Evolutionary conservation across 2,329 filamentous ascomycete genomes (phyloP), one percentile per base, ranked within the genome.

Genomic region (Scorias spongiosa): DNA sequence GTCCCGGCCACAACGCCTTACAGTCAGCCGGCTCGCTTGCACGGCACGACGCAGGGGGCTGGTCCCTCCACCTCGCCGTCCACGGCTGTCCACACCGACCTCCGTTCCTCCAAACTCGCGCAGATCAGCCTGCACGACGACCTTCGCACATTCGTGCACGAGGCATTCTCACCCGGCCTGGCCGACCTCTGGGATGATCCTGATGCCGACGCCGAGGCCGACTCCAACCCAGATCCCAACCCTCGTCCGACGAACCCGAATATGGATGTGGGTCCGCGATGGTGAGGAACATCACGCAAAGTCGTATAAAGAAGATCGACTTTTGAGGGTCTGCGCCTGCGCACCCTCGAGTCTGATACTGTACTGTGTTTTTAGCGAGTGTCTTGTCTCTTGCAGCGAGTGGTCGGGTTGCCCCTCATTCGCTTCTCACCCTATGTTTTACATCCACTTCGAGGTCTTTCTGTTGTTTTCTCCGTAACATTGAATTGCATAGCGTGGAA

Each of bases 131-230:
- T 43, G 11, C 40, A 47, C n/a, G 46, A 47, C 12, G 42, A 45
- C 28, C 36, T 47, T 2, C 30, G 46, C 4, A 41, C 38, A 17
- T 45, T 45, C 34, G 46, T 47, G 9, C 46, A 47, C 28, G 46
- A 47, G 36, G 43, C 46, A 12, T 47, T 47, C 30, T 45, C 43
- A 12, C 46, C 46, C 11, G 11, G 12, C 15, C 32, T 36, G 12
- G 32, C 12, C 9, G 32, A 36, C 12, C 11, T 36, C 32, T 36
- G 32, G 32, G 32, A 36, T 36, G 46, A 48, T 29, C 43, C 46
- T 18, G 46, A 47, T 18, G 45, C 45, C 14, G 45, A 47, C 28
- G 45, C 45, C 15, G 45, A 47, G 26, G 45, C 46, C 5, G 46
- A 46, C 34, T 41, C 45, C 6, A 41, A 46, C 37, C 41, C 37